These are phyloP conservation scores for Pseudopyricularia cyperi DNA, from an alignment of 2,329 filamentous ascomycete species.

Conservation along the genomic window DNA sequence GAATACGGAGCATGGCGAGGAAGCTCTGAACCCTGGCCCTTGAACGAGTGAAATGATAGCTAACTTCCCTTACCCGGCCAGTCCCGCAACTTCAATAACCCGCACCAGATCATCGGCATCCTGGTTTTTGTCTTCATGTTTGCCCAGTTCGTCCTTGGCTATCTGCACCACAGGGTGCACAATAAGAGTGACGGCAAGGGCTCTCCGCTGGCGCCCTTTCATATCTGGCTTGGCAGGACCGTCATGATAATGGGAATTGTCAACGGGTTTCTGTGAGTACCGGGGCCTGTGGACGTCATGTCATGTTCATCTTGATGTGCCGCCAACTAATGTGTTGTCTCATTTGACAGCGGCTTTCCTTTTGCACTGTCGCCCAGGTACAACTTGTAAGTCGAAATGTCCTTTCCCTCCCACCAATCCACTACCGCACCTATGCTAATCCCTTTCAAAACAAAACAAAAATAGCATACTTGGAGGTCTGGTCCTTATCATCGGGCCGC, in stretches of 20 bases:
- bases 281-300: too few species aligned
- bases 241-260: conserved; percentile 38
- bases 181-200: conserved; percentile 33
- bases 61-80: conserved; percentile 10
- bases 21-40: too few species aligned
- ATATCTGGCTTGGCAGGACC: conserved; percentile 43
- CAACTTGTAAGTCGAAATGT: conserved; percentile 1
- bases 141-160: conserved; percentile 38
- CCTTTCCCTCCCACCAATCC: too few species aligned
- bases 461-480: conserved; percentile 34
- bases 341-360: conserved; percentile 34
- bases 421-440: neutral
- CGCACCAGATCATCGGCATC: conserved; percentile 47
- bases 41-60: neutral
- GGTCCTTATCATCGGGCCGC: conserved; percentile 28
- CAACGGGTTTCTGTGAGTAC: conserved; percentile 42
- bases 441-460: too few species aligned
- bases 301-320: too few species aligned
- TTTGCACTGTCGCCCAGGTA: conserved; percentile 37
- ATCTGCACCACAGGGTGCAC: conserved; percentile 41
- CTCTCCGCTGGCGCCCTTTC: conserved; percentile 22
- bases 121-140: conserved; percentile 38
- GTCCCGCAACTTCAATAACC: conserved; percentile 37
- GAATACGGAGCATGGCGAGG: too few species aligned
- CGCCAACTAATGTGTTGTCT: neutral